Evolutionary conservation across 2,329 filamentous ascomycete genomes (phyloP), one percentile per base, ranked within the genome.

Genomic region (Calonectria hawksworthii): DNA sequence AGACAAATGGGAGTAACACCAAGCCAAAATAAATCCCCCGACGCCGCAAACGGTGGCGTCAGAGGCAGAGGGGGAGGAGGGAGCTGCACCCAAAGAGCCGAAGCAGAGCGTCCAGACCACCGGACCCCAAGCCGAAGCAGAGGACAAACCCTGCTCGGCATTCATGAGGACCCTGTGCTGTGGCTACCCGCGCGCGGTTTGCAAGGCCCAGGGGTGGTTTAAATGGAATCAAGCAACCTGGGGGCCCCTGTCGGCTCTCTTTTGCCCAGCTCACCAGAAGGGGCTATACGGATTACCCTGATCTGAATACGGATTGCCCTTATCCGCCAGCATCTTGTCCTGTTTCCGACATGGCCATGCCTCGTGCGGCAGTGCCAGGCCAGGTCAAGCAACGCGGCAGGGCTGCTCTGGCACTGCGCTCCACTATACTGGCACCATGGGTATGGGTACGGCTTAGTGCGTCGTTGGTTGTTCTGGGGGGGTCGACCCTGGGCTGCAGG

Each of bases 141-240:
- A 61, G 26, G 38, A 69, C 44, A 47, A 69, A 50, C 68, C 67
- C 68, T 70, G 68, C 68, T 51, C 68, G 68, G 68, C 68, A 70
- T 59, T 70, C 68, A 44, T 59, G 14, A 59, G 23, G 65, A 68
- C 65, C 65, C 65, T 68, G 41, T 18, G 56, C 56, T 65, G 61
- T 65, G 21, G 41, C 41, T 65, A 41, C 47, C 50, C 52, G 50
- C 67, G 67, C 67, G 67, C 38, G 67, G 67, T 70, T 68, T 28
- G 65, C 65, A 68, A 56, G 65, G 51, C 51, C 44, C 63, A 52
- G 64, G 64, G 64, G 56, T 63, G 56, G 56, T 63, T 41, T 63
- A 63, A 68, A 68, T 68, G 65, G 65, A 52, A 68, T 68, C 65
- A 68, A 63, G 34, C 56, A 41, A 36, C 56, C 56, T 23, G 23